Evolutionary conservation across 352 stramenopile species (phyloP).

Genomic region (Phytophthora ramorum): DNA sequence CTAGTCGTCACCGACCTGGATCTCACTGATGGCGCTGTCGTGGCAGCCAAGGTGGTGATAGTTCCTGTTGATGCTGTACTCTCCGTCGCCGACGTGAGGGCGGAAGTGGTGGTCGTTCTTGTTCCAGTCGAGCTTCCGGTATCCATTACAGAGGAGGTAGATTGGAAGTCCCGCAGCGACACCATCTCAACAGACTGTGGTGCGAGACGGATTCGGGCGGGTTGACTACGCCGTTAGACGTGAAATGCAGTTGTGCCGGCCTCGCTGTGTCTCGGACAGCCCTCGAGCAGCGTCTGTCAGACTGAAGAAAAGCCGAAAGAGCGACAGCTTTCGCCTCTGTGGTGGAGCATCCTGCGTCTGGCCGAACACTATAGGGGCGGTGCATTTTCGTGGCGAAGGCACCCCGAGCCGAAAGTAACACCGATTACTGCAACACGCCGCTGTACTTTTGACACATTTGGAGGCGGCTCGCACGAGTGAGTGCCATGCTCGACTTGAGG

Average conservation of each 20-base stretch:
- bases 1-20: constrained; percentile 27
- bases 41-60: not conserved
- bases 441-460: constrained; percentile 36
- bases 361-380: constrained; percentile 28
- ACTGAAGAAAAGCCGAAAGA: constrained; percentile 23
- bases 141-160: constrained; percentile 10
- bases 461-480: constrained; percentile 11
- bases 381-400: constrained; percentile 31
- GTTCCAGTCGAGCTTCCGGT: constrained; percentile 3
- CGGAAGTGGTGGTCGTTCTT: not conserved
- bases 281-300: constrained; percentile 11
- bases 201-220: constrained; percentile 15
- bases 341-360: constrained; percentile 7
- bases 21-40: constrained; percentile 5
- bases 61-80: constrained; percentile 9
- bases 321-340: constrained; percentile 26
- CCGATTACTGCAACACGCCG: constrained; percentile 33
- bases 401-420: constrained; percentile 31
- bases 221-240: constrained; percentile 51
- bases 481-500: constrained; percentile 29
- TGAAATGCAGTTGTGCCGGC: constrained; percentile 44
- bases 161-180: constrained; percentile 32
- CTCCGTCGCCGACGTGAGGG: constrained; percentile 12
- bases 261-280: constrained; percentile 4
- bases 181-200: constrained; percentile 26